phyloP scores from a whole-genome alignment of 164 flowering plant species.

The Brasenia schreberi region DNA sequence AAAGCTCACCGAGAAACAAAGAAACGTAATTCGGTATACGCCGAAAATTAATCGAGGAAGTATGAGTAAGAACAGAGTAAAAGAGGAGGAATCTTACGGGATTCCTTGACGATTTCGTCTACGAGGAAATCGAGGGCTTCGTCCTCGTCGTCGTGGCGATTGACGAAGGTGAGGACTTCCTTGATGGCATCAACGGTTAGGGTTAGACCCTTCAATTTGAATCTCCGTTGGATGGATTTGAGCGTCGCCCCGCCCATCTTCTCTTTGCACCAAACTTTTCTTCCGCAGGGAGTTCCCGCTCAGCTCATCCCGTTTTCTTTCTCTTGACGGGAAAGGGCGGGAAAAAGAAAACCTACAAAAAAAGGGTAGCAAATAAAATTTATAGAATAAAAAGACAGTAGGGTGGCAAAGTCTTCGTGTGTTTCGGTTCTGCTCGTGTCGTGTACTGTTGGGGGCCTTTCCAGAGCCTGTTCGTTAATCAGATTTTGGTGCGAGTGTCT shows the following conservation, averaged over 20 bases:
- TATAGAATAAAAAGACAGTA: too few species aligned
- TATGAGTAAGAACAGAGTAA: neutral
- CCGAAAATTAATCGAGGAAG: neutral
- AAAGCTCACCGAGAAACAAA: neutral
- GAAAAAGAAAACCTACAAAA: too few species aligned
- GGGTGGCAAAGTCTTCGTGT: too few species aligned
- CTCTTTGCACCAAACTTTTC: neutral
- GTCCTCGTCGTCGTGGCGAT: slow-evolving; percentile 35
- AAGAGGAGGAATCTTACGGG: slow-evolving; percentile 20
- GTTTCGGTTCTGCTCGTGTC: too few species aligned
- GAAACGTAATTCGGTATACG: neutral
- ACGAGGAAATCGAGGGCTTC: slow-evolving; percentile 83
- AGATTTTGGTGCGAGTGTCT: too few species aligned
- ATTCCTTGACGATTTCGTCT: slow-evolving; percentile 54
- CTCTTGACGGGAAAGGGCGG: too few species aligned
- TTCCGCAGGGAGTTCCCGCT: neutral
- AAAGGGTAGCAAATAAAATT: too few species aligned
- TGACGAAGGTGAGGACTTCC: slow-evolving; percentile 47
- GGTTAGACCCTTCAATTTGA: slow-evolving; percentile 65
- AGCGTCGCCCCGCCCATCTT: slow-evolving; percentile 28
- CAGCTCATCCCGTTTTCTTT: too few species aligned
- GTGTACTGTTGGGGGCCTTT: too few species aligned
- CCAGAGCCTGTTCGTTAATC: too few species aligned
- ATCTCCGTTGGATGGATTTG: slow-evolving; percentile 57
- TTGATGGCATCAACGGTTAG: slow-evolving; percentile 62